Evolutionary conservation across 2,329 filamentous ascomycete species (phyloP).

Genomic region (Lachnellula hyalina): DNA sequence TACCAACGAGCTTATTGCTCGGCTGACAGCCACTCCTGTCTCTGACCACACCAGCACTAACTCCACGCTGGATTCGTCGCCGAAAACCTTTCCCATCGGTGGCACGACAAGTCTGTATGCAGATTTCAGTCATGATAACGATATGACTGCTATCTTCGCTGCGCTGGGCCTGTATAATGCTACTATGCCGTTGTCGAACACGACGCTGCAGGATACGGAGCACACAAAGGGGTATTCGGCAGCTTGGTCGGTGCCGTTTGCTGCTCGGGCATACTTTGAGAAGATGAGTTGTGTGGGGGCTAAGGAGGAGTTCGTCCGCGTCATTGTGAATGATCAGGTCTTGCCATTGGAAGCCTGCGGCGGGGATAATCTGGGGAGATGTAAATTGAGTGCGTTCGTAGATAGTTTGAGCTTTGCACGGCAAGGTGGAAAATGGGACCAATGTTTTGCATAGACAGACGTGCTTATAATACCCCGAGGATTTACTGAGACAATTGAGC

Average conservation of each 20-base stretch:
- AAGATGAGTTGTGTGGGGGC: constrained; percentile 64
- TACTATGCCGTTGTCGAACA: constrained; percentile 49
- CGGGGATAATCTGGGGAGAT: constrained; percentile 66
- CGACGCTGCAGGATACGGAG: constrained; percentile 43
- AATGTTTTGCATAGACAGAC: constrained; percentile 45
- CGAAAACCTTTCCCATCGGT: constrained; percentile 66
- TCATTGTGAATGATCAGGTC: constrained; percentile 81
- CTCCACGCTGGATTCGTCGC: constrained; percentile 63
- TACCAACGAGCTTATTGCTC: constrained; percentile 79
- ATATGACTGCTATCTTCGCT: constrained; percentile 70
- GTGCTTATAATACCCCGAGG: constrained; percentile 4
- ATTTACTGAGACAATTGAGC: background rate
- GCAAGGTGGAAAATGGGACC: constrained; percentile 65
- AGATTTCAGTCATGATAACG: constrained; percentile 90
- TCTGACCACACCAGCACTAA: constrained; percentile 72
- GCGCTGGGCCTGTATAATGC: constrained; percentile 74
- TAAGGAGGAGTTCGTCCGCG: constrained; percentile 67
- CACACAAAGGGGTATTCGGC: constrained; percentile 65
- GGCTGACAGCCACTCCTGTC: constrained; percentile 66
- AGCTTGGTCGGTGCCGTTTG: constrained; percentile 79
- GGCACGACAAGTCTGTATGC: constrained; percentile 61
- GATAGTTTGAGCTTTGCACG: constrained; percentile 69
- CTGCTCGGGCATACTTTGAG: constrained; percentile 76
- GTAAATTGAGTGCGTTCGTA: constrained; percentile 64
- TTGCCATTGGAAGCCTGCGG: constrained; percentile 65